These are phyloP conservation scores for Cordyceps sp. DNA, from an alignment of 2,329 filamentous ascomycete genomes.

Conservation along the genomic window DNA sequence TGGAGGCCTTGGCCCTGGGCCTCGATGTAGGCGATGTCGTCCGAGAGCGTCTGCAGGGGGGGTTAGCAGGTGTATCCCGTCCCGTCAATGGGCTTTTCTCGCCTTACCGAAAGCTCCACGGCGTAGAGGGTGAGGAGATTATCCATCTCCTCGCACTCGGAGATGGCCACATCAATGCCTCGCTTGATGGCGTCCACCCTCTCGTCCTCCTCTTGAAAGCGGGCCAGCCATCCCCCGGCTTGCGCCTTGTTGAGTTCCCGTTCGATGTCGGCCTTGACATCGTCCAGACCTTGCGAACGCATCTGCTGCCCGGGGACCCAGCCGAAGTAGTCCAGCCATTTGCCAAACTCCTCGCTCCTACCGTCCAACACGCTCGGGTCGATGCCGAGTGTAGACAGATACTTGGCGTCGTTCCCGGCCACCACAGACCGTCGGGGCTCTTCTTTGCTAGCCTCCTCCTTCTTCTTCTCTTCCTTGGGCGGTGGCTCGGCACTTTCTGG, in stretches of 20 bases:
- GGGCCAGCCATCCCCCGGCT: constrained; percentile 79
- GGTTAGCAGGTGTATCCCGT: neutral
- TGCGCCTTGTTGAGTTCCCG: constrained; percentile 81
- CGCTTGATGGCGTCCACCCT: constrained; percentile 72
- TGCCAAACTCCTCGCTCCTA: constrained; percentile 63
- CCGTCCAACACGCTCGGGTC: constrained; percentile 62
- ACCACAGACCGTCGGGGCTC: constrained; percentile 43
- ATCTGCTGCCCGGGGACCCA: constrained; percentile 68
- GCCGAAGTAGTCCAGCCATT: constrained; percentile 71
- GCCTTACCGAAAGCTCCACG: constrained; percentile 73
- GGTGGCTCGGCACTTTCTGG: constrained; percentile 12
- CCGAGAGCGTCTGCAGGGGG: constrained; percentile 57
- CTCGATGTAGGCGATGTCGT: constrained; percentile 95
- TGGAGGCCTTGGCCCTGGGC: constrained; percentile 93
- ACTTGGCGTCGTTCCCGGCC: constrained; percentile 61
- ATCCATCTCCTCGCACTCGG: constrained; percentile 91
- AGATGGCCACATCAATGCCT: constrained; percentile 77
- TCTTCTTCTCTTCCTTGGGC: constrained; percentile 15
- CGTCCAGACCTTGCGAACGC: constrained; percentile 58
- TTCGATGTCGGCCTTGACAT: constrained; percentile 68
- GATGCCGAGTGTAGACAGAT: constrained; percentile 61
- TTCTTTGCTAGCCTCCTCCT: no score
- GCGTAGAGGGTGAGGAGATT: constrained; percentile 87
- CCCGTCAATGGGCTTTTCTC: neutral
- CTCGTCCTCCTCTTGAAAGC: constrained; percentile 74